phyloP scores from a whole-genome alignment of 2,329 filamentous ascomycete genomes.

The Ceratocystis variospora region DNA sequence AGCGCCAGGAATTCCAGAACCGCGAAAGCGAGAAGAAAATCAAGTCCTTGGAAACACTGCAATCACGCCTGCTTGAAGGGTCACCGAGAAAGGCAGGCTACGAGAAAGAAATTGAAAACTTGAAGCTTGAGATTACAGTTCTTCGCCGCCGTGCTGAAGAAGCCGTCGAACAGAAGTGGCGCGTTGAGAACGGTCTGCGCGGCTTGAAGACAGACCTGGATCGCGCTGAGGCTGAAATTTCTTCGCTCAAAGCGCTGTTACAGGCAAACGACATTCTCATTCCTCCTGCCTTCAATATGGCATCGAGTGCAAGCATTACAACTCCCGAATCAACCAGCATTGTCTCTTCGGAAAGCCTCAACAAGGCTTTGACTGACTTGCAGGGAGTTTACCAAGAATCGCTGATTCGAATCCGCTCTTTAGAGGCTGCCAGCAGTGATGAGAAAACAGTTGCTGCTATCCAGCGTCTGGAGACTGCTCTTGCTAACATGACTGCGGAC shows the following conservation, averaged over 20 bases:
- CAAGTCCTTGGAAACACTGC: conserved; percentile 59
- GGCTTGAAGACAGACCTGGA: conserved; percentile 95
- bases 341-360: conserved; percentile 56
- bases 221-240: conserved; percentile 83
- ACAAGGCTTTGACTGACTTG: conserved; percentile 60
- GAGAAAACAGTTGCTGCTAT: conserved; percentile 50
- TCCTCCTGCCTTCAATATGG: conserved; percentile 43
- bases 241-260: conserved; percentile 63
- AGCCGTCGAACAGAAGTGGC: conserved; percentile 88
- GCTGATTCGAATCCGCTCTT: conserved; percentile 49
- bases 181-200: conserved; percentile 77
- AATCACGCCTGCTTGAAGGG: conserved; percentile 54
- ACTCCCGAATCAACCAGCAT: conserved; percentile 23
- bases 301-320: conserved; percentile 24
- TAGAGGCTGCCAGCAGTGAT: conserved; percentile 42
- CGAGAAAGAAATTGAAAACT: conserved; percentile 63
- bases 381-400: conserved; percentile 57
- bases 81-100: conserved; percentile 67
- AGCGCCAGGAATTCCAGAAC: conserved; percentile 73
- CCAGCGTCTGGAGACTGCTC: conserved; percentile 51
- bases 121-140: conserved; percentile 73
- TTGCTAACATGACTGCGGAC: conserved; percentile 55
- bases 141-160: conserved; percentile 82
- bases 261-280: conserved; percentile 71
- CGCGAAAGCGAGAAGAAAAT: conserved; percentile 74